Evolutionary conservation across 163 green algal genomes (phyloP).

Genomic region (Scenedesmus sp.): DNA sequence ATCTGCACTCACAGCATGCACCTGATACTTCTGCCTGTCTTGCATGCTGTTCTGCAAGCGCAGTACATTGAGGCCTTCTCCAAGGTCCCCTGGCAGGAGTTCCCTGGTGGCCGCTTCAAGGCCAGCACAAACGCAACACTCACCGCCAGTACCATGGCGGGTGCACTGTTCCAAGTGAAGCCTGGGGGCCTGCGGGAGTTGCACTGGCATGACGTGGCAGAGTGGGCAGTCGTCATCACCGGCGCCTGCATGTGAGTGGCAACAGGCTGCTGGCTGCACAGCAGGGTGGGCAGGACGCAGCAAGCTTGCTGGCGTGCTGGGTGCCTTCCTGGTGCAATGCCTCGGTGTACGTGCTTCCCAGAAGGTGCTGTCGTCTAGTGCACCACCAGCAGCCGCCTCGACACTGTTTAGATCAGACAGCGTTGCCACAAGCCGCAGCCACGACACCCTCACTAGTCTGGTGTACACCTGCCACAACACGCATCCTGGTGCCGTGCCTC

Average conservation of each 20-base stretch:
- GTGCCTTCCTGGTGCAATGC: not conserved
- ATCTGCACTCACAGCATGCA: not conserved
- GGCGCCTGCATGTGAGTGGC: slow-evolving; percentile 46
- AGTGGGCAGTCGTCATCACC: slow-evolving; percentile 46
- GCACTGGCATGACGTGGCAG: slow-evolving; percentile 50
- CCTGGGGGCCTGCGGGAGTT: slow-evolving; percentile 44
- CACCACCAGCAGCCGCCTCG: no score
- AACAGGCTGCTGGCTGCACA: not conserved
- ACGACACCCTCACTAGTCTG: no score
- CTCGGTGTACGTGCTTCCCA: not conserved
- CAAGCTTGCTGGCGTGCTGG: not conserved
- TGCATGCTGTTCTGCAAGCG: not conserved
- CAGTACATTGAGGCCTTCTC: slow-evolving; percentile 42
- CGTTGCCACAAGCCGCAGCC: no score
- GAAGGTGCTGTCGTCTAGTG: no score
- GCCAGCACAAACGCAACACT: slow-evolving; percentile 40
- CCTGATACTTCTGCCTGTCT: not conserved
- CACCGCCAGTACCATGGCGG: slow-evolving; percentile 39
- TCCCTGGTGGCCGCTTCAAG: slow-evolving; percentile 43
- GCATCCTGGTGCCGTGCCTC: not conserved
- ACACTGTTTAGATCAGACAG: no score
- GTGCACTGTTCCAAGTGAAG: slow-evolving; percentile 45
- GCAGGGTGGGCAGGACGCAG: not conserved
- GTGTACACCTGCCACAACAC: no score
- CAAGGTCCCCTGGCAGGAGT: slow-evolving; percentile 45